Percentiles rank a stretch among this genome's conserved stretches.
Evolutionary conservation across 108 stramenopile species (phyloP).

Genomic region (Nitzschia sp.): DNA sequence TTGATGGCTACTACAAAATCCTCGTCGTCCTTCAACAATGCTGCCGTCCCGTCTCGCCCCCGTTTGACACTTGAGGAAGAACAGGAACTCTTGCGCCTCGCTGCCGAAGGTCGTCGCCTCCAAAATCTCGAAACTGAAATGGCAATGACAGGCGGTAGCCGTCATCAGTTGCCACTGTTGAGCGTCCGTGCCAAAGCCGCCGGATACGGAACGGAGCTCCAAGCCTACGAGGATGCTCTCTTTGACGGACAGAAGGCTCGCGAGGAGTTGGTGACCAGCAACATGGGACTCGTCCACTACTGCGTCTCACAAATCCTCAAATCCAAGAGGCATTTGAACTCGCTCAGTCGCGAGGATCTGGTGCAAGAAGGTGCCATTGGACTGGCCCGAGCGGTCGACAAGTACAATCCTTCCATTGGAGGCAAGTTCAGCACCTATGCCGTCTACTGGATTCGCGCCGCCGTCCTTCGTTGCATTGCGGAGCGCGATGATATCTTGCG

Average conservation of each 20-base stretch:
- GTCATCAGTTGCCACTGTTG: slow-evolving; percentile 13
- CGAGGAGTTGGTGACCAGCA: slow-evolving; percentile 58
- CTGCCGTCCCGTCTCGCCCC: background rate
- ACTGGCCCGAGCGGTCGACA: slow-evolving; percentile 85
- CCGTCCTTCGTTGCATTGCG: slow-evolving; percentile 84
- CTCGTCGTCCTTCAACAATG: too few relatives aligned
- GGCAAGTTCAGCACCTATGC: slow-evolving; percentile 91
- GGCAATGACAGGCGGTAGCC: background rate
- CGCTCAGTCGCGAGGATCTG: slow-evolving; percentile 77
- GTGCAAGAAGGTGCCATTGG: slow-evolving; percentile 93
- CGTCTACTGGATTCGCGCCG: slow-evolving; percentile 91
- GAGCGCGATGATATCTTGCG: slow-evolving; percentile 76
- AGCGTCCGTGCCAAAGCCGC: slow-evolving; percentile 30
- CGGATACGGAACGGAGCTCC: slow-evolving; percentile 49
- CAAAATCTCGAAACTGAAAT: slow-evolving; percentile 33
- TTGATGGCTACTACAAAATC: too few relatives aligned
- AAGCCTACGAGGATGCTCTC: slow-evolving; percentile 41
- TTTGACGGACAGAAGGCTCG: slow-evolving; percentile 55
- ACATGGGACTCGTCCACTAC: slow-evolving; percentile 73
- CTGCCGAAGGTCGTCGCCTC: slow-evolving; percentile 44
- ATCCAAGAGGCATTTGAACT: slow-evolving; percentile 16
- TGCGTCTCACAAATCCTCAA: slow-evolving; percentile 55
- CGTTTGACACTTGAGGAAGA: slow-evolving; percentile 52
- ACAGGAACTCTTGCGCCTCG: slow-evolving; percentile 46
- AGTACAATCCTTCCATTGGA: slow-evolving; percentile 81